Evolutionary conservation across 129 eudicot genomes (phyloP).

Genomic region (Flaveria brownii): DNA sequence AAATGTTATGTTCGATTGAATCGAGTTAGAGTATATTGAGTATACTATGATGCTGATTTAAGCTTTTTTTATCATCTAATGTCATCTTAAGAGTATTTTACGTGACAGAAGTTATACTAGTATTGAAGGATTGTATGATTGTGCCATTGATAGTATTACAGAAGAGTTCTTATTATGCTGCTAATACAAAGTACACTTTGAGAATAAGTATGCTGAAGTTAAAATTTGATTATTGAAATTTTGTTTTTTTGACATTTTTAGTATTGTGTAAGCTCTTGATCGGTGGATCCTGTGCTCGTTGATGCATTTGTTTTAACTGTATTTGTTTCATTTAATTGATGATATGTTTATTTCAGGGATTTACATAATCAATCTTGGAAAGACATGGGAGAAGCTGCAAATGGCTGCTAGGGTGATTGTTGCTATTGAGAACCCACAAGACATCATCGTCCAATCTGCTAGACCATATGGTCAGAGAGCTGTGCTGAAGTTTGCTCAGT

Average conservation of each 20-base stretch:
- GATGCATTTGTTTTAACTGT: too few relatives aligned
- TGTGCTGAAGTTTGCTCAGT: conserved; percentile 72
- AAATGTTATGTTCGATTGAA: neutral
- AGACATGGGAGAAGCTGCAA: conserved; percentile 78
- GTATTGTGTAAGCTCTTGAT: neutral
- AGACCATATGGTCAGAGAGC: conserved; percentile 86
- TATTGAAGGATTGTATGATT: neutral
- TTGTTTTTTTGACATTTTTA: neutral
- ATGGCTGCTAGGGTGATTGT: conserved; percentile 87
- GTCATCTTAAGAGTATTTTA: neutral
- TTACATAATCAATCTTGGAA: conserved; percentile 63
- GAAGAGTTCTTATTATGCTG: neutral
- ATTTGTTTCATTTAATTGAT: too few relatives aligned
- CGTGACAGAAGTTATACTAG: neutral
- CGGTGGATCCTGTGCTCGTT: neutral
- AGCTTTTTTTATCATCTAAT: neutral
- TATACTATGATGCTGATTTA: neutral
- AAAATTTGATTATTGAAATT: neutral
- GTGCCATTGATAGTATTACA: neutral
- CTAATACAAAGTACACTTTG: neutral
- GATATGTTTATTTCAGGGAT: conserved; percentile 34
- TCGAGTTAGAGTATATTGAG: neutral
- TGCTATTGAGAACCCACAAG: conserved; percentile 74
- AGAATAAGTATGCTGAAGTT: neutral
- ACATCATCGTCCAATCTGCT: conserved; percentile 78